These are phyloP conservation scores for Podospora pseudopauciseta DNA, from an alignment of 495 filamentous ascomycete genomes.

Conservation along the genomic window DNA sequence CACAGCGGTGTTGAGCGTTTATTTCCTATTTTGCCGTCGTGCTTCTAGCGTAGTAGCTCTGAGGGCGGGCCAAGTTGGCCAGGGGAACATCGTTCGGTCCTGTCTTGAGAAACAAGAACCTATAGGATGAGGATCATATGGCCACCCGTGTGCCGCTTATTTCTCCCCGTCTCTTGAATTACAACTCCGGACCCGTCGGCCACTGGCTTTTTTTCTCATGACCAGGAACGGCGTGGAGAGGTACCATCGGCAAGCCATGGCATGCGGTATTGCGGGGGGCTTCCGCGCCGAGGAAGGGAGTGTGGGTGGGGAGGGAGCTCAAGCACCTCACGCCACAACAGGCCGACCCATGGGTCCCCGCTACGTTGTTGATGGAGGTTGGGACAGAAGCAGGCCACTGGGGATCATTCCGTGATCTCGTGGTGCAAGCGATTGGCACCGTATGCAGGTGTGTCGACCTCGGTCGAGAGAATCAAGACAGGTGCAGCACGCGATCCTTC, in stretches of 20 bases:
- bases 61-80: not conserved
- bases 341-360: not conserved
- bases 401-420: not conserved
- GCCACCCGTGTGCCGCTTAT: not conserved
- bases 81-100: not conserved
- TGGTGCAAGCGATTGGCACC: conserved; percentile 1
- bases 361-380: not conserved
- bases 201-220: not conserved
- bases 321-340: not conserved
- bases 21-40: not conserved
- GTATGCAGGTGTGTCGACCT: conserved; percentile 1
- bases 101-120: conserved; percentile 2
- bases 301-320: not conserved
- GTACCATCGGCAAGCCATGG: conserved; percentile 2
- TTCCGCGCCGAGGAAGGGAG: not conserved
- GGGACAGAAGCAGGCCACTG: not conserved
- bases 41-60: not conserved
- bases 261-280: not conserved
- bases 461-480: not conserved
- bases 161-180: not conserved
- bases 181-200: not conserved
- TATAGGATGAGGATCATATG: conserved; percentile 1
- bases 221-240: not conserved
- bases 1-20: not conserved
- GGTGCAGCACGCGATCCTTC: not conserved